Evolutionary conservation across 176 grass and related monocot genomes (phyloP).

Genomic region (Phyllostachys edulis): DNA sequence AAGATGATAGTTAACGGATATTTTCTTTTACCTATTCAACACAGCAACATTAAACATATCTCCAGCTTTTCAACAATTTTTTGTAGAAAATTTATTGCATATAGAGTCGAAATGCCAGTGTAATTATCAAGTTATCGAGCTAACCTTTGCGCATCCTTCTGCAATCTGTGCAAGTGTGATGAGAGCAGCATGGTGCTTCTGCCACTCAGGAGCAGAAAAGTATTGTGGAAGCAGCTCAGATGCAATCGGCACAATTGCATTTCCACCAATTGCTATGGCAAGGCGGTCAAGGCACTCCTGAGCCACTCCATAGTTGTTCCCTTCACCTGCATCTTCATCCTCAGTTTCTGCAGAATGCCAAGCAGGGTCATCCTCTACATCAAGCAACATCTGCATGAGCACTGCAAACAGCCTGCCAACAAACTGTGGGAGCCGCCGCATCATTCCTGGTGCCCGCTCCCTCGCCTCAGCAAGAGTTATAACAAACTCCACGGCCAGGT

Average conservation of each 20-base stretch:
- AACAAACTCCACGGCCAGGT: conserved; percentile 88
- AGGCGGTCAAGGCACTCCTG: conserved; percentile 97
- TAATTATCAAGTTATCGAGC: background rate
- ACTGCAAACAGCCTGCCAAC: conserved; percentile 87
- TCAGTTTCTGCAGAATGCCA: conserved; percentile 87
- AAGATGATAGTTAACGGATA: background rate
- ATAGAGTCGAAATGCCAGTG: background rate
- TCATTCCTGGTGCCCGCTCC: conserved; percentile 95
- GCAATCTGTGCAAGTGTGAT: conserved; percentile 97
- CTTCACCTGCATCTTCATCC: conserved; percentile 88
- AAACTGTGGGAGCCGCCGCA: conserved; percentile 88
- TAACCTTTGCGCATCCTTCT: conserved; percentile 96
- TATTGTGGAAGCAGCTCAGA: conserved; percentile 81
- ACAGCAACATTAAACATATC: background rate
- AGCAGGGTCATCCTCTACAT: conserved; percentile 87
- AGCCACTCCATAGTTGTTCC: conserved; percentile 84
- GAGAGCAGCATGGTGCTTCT: conserved; percentile 96
- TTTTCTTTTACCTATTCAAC: background rate
- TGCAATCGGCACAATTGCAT: conserved; percentile 83
- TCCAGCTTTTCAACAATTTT: background rate
- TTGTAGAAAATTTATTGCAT: background rate
- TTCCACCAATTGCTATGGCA: conserved; percentile 87
- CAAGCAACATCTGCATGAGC: conserved; percentile 97
- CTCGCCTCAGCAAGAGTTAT: conserved; percentile 90
- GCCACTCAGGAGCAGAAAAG: conserved; percentile 83